Conservation (phyloP, 108 stramenopile species). For the Pelagomonas calceolata region DNA sequence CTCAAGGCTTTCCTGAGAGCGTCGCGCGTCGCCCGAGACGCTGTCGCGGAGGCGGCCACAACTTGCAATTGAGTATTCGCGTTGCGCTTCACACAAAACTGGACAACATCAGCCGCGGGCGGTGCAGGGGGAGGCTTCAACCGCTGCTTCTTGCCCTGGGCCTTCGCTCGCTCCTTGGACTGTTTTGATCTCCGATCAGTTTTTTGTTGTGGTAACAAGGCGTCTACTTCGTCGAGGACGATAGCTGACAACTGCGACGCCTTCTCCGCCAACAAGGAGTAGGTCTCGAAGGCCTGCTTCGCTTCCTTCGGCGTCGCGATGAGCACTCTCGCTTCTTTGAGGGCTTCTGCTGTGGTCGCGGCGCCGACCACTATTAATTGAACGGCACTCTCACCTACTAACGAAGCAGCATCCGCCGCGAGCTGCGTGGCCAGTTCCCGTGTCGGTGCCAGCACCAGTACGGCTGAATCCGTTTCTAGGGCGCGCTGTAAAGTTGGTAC, state of each 20-base stretch:
- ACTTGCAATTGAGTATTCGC: neutral
- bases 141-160: neutral
- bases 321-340: neutral
- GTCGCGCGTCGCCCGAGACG: neutral
- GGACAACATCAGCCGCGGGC: neutral
- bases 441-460: slow-evolving; percentile 33
- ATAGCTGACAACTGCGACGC: neutral
- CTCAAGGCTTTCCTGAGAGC: neutral
- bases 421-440: slow-evolving; percentile 42
- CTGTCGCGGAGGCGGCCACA: neutral
- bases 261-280: neutral
- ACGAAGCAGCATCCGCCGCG: neutral
- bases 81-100: neutral
- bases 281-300: neutral
- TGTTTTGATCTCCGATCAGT: neutral
- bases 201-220: neutral
- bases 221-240: neutral
- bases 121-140: neutral
- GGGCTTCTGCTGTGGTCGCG: neutral
- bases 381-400: neutral
- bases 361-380: neutral
- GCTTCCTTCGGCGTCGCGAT: neutral
- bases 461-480: neutral
- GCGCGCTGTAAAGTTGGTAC: neutral
- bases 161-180: neutral